Evolutionary conservation across 73 alveolate genomes (phyloP), one percentile per base, ranked within the genome.

Genomic region (Paramecium bursaria): DNA sequence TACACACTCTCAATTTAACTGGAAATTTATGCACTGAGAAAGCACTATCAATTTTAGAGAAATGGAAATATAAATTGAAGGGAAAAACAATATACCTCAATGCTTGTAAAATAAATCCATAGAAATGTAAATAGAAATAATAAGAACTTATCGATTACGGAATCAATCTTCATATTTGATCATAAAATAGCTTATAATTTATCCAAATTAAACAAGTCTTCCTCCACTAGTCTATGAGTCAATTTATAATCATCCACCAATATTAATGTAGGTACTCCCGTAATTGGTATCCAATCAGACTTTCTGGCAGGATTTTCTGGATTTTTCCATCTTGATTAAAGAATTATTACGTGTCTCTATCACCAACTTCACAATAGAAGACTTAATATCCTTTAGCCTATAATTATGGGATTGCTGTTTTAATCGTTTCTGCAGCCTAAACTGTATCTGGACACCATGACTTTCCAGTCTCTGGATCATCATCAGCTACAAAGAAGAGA

Each of bases 291-390:
- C 76, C 76, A 57, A 3, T 57, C 17, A 13, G 76, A 57, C 14
- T 30, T 42, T 57, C 76, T 57, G 14, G 76, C 76, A 29, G 76
- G 76, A 11, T 57, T 57, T n/a, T n/a, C n/a, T n/a, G n/a, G n/a
- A n/a, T n/a, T n/a, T n/a, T n/a, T n/a, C n/a, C n/a, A n/a, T n/a
- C n/a, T n/a, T n/a, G n/a, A n/a, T n/a, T n/a, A n/a, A n/a, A n/a
- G n/a, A n/a, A n/a, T n/a, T n/a, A n/a, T n/a, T n/a, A n/a, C n/a
- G n/a, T n/a, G n/a, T n/a, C n/a, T n/a, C n/a, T n/a, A n/a, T n/a
- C n/a, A n/a, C n/a, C n/a, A n/a, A n/a, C n/a, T n/a, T n/a, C n/a
- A n/a, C n/a, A n/a, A n/a, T n/a, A n/a, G n/a, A n/a, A n/a, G n/a
- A n/a, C n/a, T n/a, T n/a, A n/a, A n/a, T n/a, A n/a, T n/a, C n/a